Evolutionary conservation across 768 basidiomycete species (phyloP).

Genomic region (Cubamyces sp.): DNA sequence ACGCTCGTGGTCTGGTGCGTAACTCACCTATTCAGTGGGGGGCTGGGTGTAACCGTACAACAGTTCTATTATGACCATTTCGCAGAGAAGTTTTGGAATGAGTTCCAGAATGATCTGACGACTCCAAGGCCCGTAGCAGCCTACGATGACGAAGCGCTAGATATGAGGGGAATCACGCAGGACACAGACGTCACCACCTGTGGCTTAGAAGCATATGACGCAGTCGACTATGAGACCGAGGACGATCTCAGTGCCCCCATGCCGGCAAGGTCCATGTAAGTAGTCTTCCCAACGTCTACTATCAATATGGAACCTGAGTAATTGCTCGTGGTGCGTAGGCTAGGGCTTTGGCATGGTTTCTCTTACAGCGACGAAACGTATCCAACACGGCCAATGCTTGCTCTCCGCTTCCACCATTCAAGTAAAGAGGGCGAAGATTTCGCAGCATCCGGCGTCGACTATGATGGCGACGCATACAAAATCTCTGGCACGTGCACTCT

Average conservation of each 20-base stretch:
- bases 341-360: conserved; percentile 15
- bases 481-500: background rate
- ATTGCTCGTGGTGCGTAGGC: background rate
- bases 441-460: background rate
- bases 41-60: background rate
- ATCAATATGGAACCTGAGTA: background rate
- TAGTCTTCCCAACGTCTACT: background rate
- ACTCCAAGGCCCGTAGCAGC: background rate
- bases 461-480: background rate
- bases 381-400: background rate
- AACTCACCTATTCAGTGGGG: no score
- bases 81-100: background rate
- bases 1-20: conserved; percentile 1
- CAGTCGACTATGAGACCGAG: background rate
- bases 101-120: background rate
- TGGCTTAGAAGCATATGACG: background rate
- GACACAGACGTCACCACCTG: background rate
- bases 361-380: background rate
- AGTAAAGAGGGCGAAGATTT: background rate
- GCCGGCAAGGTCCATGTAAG: background rate
- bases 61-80: background rate
- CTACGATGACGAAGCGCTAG: background rate
- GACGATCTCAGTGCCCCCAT: background rate
- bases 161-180: background rate
- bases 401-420: background rate